These are phyloP conservation scores for Endocalyx cinctus DNA, from an alignment of 2,329 filamentous ascomycete genomes.

Conservation along the genomic window DNA sequence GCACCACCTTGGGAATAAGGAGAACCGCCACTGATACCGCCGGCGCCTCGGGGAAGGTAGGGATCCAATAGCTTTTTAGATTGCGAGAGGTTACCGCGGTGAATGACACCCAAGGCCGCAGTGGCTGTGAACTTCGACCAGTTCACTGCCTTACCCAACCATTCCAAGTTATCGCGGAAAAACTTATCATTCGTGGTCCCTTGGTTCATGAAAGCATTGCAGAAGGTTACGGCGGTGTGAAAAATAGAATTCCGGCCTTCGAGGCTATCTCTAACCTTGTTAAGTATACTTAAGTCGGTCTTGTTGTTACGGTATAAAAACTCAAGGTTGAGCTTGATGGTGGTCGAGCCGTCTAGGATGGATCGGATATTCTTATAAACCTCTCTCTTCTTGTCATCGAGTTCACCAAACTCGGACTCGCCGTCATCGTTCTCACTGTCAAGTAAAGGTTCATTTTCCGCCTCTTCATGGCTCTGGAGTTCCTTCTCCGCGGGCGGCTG, in stretches of 20 bases:
- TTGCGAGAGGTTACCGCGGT: conserved; percentile 90
- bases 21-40: conserved; percentile 72
- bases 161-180: conserved; percentile 96
- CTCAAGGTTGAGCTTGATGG: conserved; percentile 90
- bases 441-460: conserved; percentile 46
- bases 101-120: conserved; percentile 91
- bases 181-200: conserved; percentile 98
- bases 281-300: conserved; percentile 85
- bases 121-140: conserved; percentile 99
- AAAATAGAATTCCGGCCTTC: conserved; percentile 98
- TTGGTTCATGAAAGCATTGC: conserved; percentile 98
- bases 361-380: conserved; percentile 60
- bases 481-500: conserved; percentile 34
- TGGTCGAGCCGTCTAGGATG: conserved; percentile 82
- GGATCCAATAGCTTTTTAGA: conserved; percentile 91
- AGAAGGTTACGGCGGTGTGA: conserved; percentile 94
- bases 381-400: conserved; percentile 50
- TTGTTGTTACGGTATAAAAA: conserved; percentile 96
- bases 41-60: conserved; percentile 72
- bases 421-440: conserved; percentile 41
- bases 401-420: conserved; percentile 45
- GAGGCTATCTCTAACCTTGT: conserved; percentile 92
- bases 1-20: conserved; percentile 96
- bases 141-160: conserved; percentile 97
- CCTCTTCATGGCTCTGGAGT: conserved; percentile 44